Percentiles rank a stretch among this genome's conserved stretches.
These are phyloP conservation scores for Paracoccidioides lutzii DNA, from an alignment of 2,329 filamentous ascomycete genomes.

Conservation along the genomic window DNA sequence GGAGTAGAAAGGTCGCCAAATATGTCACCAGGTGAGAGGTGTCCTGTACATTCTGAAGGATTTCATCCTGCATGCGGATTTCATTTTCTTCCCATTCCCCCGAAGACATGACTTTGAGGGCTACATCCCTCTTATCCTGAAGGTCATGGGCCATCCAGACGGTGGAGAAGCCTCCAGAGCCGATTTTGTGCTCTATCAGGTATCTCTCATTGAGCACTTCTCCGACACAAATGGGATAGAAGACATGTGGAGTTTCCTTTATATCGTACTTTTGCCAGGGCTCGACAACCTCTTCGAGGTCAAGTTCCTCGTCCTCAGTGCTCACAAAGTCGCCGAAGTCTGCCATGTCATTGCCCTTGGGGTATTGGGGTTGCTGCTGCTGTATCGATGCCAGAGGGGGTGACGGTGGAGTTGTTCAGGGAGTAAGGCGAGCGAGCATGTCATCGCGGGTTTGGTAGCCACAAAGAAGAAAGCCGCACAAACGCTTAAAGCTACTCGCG, in stretches of 20 bases:
- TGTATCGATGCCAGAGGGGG: neutral
- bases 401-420: neutral
- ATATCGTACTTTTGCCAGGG: slow-evolving; percentile 13
- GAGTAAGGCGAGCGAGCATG: neutral
- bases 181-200: slow-evolving; percentile 16
- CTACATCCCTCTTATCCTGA: slow-evolving; percentile 13
- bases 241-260: slow-evolving; percentile 6
- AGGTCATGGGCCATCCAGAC: slow-evolving; percentile 15
- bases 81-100: slow-evolving; percentile 13
- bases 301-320: neutral
- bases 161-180: slow-evolving; percentile 10
- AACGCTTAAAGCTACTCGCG: no score
- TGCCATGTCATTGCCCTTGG: neutral
- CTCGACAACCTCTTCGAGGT: slow-evolving; percentile 12
- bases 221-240: slow-evolving; percentile 7
- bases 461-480: no score
- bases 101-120: slow-evolving; percentile 15
- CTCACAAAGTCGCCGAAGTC: slow-evolving; percentile 1
- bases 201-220: slow-evolving; percentile 16
- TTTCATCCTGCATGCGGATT: slow-evolving; percentile 13
- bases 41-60: slow-evolving; percentile 12
- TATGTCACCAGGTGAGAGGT: slow-evolving; percentile 15
- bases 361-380: neutral
- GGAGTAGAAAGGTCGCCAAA: slow-evolving; percentile 12
- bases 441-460: neutral